A percentile compares a stretch with the other conserved stretches of the same genome.
Evolutionary conservation across 2,329 filamentous ascomycete species (phyloP).

Genomic region (Colletotrichum spinosum): DNA sequence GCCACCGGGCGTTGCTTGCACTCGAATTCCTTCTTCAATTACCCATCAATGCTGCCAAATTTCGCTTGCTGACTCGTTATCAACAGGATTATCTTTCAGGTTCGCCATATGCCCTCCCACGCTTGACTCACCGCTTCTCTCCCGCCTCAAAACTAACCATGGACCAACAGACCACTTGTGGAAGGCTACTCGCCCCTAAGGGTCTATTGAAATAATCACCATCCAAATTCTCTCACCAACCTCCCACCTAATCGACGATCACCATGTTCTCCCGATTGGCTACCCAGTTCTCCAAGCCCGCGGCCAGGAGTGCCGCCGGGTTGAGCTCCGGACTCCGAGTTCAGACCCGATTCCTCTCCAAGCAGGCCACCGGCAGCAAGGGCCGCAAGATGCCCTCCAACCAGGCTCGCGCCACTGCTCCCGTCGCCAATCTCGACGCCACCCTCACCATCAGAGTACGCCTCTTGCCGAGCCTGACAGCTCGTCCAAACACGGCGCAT

Average conservation of each 20-base stretch:
- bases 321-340: conserved; percentile 45
- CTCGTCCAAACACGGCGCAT: neutral
- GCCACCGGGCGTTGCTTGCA: conserved; percentile 14
- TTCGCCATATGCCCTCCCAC: conserved; percentile 53
- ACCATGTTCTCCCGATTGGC: conserved; percentile 72
- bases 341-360: conserved; percentile 53
- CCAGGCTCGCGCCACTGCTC: conserved; percentile 69
- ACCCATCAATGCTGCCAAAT: conserved; percentile 8
- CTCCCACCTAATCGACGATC: conserved; percentile 37
- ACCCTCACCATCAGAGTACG: conserved; percentile 93
- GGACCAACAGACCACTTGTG: conserved; percentile 61
- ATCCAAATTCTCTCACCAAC: conserved; percentile 4
- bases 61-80: conserved; percentile 54
- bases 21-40: neutral
- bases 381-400: conserved; percentile 74
- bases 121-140: conserved; percentile 56
- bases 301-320: conserved; percentile 57
- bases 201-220: conserved; percentile 41
- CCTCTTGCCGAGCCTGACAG: conserved; percentile 35
- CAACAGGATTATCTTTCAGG: conserved; percentile 81
- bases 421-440: conserved; percentile 79
- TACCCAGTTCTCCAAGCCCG: conserved; percentile 63
- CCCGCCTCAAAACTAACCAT: conserved; percentile 44
- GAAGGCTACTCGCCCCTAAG: conserved; percentile 62
- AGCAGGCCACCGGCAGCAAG: conserved; percentile 68